Percentiles rank a stretch among this genome's conserved stretches.
phyloP scores from a whole-genome alignment of 768 basidiomycete species.

The Infundibulicybe gibba region DNA sequence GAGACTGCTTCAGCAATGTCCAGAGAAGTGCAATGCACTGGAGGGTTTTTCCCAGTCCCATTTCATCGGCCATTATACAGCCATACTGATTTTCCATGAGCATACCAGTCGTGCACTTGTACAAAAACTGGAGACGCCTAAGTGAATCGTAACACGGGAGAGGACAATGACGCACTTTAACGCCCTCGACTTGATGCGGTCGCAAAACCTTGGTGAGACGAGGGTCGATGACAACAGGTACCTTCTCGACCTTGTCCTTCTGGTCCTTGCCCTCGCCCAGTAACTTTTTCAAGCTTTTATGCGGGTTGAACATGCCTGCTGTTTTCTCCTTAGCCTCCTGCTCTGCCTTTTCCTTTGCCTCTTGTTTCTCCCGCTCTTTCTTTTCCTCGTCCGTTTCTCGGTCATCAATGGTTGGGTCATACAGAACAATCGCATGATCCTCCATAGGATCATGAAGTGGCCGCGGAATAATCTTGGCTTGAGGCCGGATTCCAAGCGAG shows the following conservation, averaged over 20 bases:
- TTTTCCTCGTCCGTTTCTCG: constrained; percentile 86
- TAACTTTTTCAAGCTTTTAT: constrained; percentile 83
- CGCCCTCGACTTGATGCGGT: constrained; percentile 98
- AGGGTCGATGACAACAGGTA: constrained; percentile 97
- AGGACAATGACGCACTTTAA: constrained; percentile 62
- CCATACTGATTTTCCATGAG: constrained; percentile 86
- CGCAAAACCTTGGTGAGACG: constrained; percentile 81
- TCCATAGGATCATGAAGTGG: constrained; percentile 98
- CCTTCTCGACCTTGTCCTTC: constrained; percentile 67
- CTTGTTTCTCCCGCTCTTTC: constrained; percentile 69
- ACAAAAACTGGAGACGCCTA: constrained; percentile 71
- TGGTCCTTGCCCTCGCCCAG: constrained; percentile 70
- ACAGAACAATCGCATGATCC: constrained; percentile 95
- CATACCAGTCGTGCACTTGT: constrained; percentile 93
- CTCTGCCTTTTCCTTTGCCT: constrained; percentile 57
- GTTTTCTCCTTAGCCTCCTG: constrained; percentile 67
- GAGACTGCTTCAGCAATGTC: constrained; percentile 95
- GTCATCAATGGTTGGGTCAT: constrained; percentile 94
- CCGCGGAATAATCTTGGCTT: constrained; percentile 76
- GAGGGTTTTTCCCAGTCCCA: constrained; percentile 96
- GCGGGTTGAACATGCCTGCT: constrained; percentile 80
- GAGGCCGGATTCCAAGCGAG: constrained; percentile 84
- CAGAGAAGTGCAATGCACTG: constrained; percentile 96
- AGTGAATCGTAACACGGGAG: constrained; percentile 2
- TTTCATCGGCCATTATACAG: constrained; percentile 99